Evolutionary conservation across 139 green algal species (phyloP).

Genomic region (Limnomonas spitsbergensis): DNA sequence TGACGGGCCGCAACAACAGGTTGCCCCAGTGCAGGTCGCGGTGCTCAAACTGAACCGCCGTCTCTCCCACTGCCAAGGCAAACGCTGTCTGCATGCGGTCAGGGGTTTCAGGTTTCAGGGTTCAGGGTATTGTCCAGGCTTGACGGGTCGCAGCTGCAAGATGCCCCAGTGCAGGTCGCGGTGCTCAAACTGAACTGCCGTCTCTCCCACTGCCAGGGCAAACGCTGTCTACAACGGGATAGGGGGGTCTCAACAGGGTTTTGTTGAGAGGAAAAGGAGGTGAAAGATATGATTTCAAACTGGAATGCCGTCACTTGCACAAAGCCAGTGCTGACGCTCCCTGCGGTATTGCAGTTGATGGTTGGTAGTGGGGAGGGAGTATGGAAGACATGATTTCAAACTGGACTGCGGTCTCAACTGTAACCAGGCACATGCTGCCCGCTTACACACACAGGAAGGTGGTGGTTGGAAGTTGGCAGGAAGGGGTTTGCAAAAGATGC

Average conservation of each 20-base stretch:
- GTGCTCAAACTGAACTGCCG: conserved; percentile 91
- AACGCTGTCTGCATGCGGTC: conserved; percentile 69
- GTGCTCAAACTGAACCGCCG: conserved; percentile 91
- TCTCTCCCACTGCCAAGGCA: conserved; percentile 84
- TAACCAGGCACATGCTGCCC: no score
- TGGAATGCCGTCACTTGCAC: not conserved
- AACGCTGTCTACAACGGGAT: conserved; percentile 59
- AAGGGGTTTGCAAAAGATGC: no score
- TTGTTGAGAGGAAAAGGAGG: not conserved
- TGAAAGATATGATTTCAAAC: not conserved
- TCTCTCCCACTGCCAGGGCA: conserved; percentile 84
- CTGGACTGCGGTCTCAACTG: no score
- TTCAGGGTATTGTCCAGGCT: not conserved
- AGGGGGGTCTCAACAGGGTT: not conserved
- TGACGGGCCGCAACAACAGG: conserved; percentile 42
- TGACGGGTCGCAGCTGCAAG: conserved; percentile 41
- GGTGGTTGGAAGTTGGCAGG: no score
- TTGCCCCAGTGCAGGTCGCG: conserved; percentile 94
- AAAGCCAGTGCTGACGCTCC: no score
- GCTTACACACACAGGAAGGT: no score
- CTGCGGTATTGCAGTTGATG: no score
- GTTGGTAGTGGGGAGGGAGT: no score
- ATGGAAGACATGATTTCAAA: no score
- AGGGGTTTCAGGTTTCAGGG: no score
- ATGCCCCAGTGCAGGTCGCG: conserved; percentile 94